Percentiles rank a stretch among this genome's conserved stretches.
Conservation (phyloP, 2,329 filamentous ascomycete species). For the Aureobasidium mangrovei region DNA sequence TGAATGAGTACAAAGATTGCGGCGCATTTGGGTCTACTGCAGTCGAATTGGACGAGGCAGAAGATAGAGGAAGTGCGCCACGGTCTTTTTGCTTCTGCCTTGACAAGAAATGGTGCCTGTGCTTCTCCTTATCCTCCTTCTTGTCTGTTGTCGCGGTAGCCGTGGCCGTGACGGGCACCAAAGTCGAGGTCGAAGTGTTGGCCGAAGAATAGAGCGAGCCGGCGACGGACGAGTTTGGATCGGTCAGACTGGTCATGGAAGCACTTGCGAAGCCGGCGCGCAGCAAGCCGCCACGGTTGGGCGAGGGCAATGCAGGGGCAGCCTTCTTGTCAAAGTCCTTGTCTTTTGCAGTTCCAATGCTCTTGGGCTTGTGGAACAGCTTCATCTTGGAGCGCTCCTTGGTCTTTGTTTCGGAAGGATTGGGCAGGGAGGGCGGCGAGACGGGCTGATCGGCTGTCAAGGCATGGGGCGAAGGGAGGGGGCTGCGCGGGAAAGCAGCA, state of each 20-base stretch:
- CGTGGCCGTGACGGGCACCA: slow-evolving; percentile 47
- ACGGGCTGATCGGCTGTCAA: slow-evolving; percentile 16
- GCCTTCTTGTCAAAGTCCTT: slow-evolving; percentile 48
- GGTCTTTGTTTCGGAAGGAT: slow-evolving; percentile 45
- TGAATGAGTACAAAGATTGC: slow-evolving; percentile 71
- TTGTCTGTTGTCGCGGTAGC: slow-evolving; percentile 50
- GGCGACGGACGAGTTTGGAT: slow-evolving; percentile 43
- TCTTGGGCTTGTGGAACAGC: slow-evolving; percentile 69
- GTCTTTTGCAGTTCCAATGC: slow-evolving; percentile 61
- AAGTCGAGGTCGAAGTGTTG: slow-evolving; percentile 70
- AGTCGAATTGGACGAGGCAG: slow-evolving; percentile 66
- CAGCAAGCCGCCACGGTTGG: slow-evolving; percentile 53
- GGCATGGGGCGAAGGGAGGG: slow-evolving; percentile 33
- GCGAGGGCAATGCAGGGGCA: slow-evolving; percentile 61
- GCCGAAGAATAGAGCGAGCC: slow-evolving; percentile 59
- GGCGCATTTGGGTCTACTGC: slow-evolving; percentile 68
- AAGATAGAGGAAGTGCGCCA: slow-evolving; percentile 59
- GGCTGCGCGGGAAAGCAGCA: slow-evolving; percentile 60
- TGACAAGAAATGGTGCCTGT: slow-evolving; percentile 69
- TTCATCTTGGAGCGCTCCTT: slow-evolving; percentile 72
- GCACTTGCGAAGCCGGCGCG: slow-evolving; percentile 57
- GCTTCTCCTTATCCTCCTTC: slow-evolving; percentile 63
- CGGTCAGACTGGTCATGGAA: slow-evolving; percentile 61
- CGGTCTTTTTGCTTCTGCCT: slow-evolving; percentile 73
- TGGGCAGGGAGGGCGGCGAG: slow-evolving; percentile 26